These are phyloP conservation scores for Venturia oleaginea DNA, from an alignment of 2,329 filamentous ascomycete species.

Conservation along the genomic window DNA sequence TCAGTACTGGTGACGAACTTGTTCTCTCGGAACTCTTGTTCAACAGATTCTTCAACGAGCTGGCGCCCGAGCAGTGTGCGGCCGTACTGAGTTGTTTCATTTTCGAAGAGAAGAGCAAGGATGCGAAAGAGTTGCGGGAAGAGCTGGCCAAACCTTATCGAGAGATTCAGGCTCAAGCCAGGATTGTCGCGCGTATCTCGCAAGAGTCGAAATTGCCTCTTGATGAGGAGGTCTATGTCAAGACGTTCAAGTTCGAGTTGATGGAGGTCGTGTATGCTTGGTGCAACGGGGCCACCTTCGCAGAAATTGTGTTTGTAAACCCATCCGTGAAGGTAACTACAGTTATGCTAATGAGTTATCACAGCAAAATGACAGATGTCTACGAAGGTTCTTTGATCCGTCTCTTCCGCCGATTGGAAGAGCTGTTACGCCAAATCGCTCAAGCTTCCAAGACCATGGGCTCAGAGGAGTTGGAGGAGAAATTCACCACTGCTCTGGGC, in stretches of 20 bases:
- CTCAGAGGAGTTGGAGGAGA: slow-evolving; percentile 82
- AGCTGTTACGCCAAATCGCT: slow-evolving; percentile 87
- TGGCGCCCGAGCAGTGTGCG: slow-evolving; percentile 79
- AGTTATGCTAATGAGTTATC: too few relatives aligned
- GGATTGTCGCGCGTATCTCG: slow-evolving; percentile 84
- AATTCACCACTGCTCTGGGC: slow-evolving; percentile 77
- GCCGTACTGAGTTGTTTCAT: slow-evolving; percentile 88
- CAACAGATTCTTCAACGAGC: slow-evolving; percentile 95
- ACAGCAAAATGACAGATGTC: slow-evolving; percentile 95
- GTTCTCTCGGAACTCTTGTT: slow-evolving; percentile 89
- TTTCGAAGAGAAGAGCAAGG: slow-evolving; percentile 90
- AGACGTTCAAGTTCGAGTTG: slow-evolving; percentile 83
- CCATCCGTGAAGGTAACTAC: neutral
- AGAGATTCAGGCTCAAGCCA: slow-evolving; percentile 79
- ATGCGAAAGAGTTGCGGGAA: slow-evolving; percentile 62
- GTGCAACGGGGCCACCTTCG: slow-evolving; percentile 83
- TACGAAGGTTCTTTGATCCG: slow-evolving; percentile 96
- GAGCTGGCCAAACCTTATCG: slow-evolving; percentile 78
- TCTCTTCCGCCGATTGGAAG: slow-evolving; percentile 89
- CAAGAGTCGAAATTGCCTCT: slow-evolving; percentile 87
- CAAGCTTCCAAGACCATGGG: slow-evolving; percentile 98
- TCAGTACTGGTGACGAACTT: slow-evolving; percentile 91
- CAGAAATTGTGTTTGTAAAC: slow-evolving; percentile 78
- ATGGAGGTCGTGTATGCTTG: slow-evolving; percentile 95
- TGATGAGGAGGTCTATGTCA: slow-evolving; percentile 91